Base-by-base conservation (phyloP, 345 rosid species). In the Eucalyptus polybractea region DNA sequence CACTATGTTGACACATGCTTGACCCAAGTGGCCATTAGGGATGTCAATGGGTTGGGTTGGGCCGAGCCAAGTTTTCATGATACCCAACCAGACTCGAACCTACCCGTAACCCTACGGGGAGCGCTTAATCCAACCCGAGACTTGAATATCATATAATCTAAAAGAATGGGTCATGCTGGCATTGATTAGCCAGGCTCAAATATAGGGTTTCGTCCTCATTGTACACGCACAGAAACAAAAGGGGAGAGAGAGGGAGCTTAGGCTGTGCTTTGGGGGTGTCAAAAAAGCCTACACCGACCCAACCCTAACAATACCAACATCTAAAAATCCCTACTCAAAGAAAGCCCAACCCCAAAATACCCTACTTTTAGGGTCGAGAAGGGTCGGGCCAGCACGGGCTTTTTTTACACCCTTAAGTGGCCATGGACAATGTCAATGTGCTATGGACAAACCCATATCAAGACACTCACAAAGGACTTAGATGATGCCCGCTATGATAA, bases 351-450 rank as follows among this genome's bases (percentile, higher is more conserved):
- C 25, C 58, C 58, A 21, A 8, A 53, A 53, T 53, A 21, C 25
- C 58, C 58, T 53, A 53, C 58, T 53, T 53, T 53, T 53, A 53
- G 58, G 10, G 10, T 53, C 0, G 25, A 53, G 58, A 53, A 53
- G 1, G 10, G 58, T 53, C 1, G 5, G 58, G 5, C 0, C 0
- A 0, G 25, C 1, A 0, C 0, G 0, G 1, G 24, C 5, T 19
- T 53, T 53, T 53, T 53, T 53, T 5, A 53, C 58, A 53, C 58
- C 58, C 58, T 53, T 53, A 19, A 37, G 81, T 37, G 81, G 83
- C 3, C 83, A 37, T 19, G 45, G 83, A 72, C 81, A 9, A 37
- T 27, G 25, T 31, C 44, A 21, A 54, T 54, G 60, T 22, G 27
- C 27, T 1, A 22, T 54, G 60, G 60, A 56, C 29, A 24, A 56